Percentiles rank a stretch among this genome's conserved stretches.
Conservation (phyloP, 495 filamentous ascomycete species). For the Aspergillus leporis region DNA sequence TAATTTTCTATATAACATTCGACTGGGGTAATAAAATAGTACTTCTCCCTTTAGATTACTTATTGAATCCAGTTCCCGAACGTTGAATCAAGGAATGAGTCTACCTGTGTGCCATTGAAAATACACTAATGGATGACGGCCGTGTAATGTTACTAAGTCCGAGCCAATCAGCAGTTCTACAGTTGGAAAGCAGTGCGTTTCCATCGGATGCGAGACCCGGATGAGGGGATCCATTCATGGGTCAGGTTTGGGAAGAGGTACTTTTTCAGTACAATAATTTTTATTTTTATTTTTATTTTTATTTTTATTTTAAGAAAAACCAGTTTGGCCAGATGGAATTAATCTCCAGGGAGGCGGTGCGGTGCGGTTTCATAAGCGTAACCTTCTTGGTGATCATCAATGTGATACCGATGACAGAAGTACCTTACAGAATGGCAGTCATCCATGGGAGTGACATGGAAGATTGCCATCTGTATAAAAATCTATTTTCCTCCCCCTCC, state of each 20-base stretch:
- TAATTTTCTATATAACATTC: background rate
- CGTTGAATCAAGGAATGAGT: no score
- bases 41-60: no score
- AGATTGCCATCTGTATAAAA: background rate
- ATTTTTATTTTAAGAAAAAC: background rate
- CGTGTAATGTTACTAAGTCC: background rate
- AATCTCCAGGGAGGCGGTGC: background rate
- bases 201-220: constrained; percentile 13
- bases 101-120: background rate
- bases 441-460: background rate
- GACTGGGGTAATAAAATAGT: no score
- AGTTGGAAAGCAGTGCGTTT: background rate
- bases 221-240: constrained; percentile 5
- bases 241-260: background rate
- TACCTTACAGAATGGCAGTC: background rate
- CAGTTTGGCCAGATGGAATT: background rate
- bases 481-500: no score
- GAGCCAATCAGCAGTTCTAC: background rate
- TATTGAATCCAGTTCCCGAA: background rate
- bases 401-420: background rate
- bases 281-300: background rate
- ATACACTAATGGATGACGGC: background rate
- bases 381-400: background rate
- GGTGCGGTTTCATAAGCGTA: background rate
- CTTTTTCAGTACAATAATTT: background rate